A percentile compares a stretch with the other conserved stretches of the same genome.
Evolutionary conservation across 2,329 filamentous ascomycete species (phyloP).

Genomic region (Botrytis tulipae): DNA sequence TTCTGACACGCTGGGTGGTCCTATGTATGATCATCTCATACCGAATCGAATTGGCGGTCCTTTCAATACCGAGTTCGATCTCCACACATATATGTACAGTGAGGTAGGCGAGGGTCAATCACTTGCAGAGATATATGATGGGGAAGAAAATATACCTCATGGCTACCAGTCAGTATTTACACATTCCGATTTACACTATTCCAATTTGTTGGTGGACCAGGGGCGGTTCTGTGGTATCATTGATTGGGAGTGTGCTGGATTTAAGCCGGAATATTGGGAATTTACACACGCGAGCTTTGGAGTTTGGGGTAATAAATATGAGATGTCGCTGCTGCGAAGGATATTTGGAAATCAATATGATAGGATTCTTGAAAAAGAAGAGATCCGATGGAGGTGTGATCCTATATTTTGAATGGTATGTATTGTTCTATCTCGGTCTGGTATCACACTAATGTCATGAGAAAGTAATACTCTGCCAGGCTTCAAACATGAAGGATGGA

Average conservation of each 20-base stretch:
- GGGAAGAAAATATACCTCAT: not conserved
- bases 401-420: not conserved
- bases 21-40: not conserved
- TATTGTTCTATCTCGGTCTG: not conserved
- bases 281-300: not conserved
- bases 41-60: not conserved
- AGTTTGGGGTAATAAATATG: not conserved
- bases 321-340: not conserved
- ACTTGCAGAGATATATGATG: not conserved
- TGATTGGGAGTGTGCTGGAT: not conserved
- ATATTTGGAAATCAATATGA: not conserved
- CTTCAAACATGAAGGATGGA: not conserved
- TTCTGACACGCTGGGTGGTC: not conserved
- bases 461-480: too few relatives aligned
- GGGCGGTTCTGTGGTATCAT: not conserved
- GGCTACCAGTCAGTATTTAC: not conserved
- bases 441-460: not conserved
- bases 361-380: not conserved
- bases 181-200: not conserved
- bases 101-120: not conserved
- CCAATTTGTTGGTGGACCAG: not conserved
- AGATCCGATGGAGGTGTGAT: not conserved
- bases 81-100: not conserved
- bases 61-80: not conserved
- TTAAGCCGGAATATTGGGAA: slow-evolving; percentile 4